A percentile compares a stretch with the other conserved stretches of the same genome.
Evolutionary conservation across 78 protist genomes (phyloP).

Genomic region (Guillardia theta): DNA sequence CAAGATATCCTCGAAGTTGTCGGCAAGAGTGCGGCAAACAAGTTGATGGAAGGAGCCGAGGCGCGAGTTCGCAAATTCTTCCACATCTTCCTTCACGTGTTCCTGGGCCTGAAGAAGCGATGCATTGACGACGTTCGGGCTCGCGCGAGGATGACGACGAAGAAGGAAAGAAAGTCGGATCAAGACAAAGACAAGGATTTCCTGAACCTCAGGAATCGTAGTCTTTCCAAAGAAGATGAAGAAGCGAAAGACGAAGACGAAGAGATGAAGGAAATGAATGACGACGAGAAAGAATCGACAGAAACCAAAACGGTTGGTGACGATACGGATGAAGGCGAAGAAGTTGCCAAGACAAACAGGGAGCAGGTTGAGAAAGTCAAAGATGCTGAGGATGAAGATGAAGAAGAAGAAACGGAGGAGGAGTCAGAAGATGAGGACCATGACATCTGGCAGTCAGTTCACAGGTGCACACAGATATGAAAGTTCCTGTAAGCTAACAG

Average conservation of each 20-base stretch:
- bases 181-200: too few species aligned
- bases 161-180: neutral
- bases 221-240: too few species aligned
- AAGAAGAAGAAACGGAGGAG: neutral
- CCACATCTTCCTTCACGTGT: neutral
- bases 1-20: neutral
- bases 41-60: neutral
- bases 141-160: neutral
- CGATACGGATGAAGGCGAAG: too few species aligned
- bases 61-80: conserved; percentile 18
- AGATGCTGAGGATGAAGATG: neutral
- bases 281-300: too few species aligned
- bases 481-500: too few species aligned
- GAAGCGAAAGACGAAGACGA: too few species aligned
- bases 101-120: neutral
- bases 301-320: too few species aligned
- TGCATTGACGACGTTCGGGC: neutral
- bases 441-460: neutral
- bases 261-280: too few species aligned
- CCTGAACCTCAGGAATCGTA: too few species aligned
- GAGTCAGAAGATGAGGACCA: conserved; percentile 2
- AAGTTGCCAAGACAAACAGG: too few species aligned
- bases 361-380: too few species aligned
- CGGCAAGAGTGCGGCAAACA: neutral
- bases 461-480: too few species aligned